Evolutionary conservation across 345 rosid genomes (phyloP).

Genomic region (Anastatica hierochuntica): DNA sequence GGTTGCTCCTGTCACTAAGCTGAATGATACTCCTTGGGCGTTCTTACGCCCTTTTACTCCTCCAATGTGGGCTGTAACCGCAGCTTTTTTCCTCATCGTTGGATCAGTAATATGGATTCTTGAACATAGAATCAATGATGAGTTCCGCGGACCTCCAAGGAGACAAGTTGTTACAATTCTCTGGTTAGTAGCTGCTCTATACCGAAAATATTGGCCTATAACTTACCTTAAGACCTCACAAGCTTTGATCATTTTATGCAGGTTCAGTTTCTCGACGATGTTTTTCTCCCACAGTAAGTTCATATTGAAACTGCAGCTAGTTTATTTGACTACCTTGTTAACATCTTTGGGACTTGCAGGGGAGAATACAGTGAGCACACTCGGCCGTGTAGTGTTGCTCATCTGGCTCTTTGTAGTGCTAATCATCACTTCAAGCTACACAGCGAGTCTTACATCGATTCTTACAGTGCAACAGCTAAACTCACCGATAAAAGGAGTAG

Average conservation of each 20-base stretch:
- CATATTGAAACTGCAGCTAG: not conserved
- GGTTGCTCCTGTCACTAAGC: constrained; percentile 69
- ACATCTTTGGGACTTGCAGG: constrained; percentile 40
- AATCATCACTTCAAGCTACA: constrained; percentile 87
- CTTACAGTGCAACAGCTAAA: constrained; percentile 80
- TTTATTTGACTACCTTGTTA: not conserved
- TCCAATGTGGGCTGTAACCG: constrained; percentile 77
- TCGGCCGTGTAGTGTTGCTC: constrained; percentile 66
- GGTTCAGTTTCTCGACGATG: constrained; percentile 92
- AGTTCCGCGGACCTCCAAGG: constrained; percentile 80
- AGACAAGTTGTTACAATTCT: constrained; percentile 56
- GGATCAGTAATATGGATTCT: constrained; percentile 88
- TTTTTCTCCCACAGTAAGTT: constrained; percentile 83
- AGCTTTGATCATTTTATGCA: constrained; percentile 23
- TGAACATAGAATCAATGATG: constrained; percentile 80
- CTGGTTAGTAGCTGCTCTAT: constrained; percentile 47
- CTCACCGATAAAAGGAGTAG: constrained; percentile 81
- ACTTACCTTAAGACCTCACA: not conserved
- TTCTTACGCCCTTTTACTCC: constrained; percentile 74
- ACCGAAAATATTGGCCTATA: not conserved
- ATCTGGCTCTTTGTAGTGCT: constrained; percentile 87
- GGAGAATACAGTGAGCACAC: constrained; percentile 74
- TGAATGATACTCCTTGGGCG: constrained; percentile 60
- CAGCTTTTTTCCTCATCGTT: constrained; percentile 52
- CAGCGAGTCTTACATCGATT: constrained; percentile 92